These are phyloP conservation scores for Fusarium agapanthi DNA, from an alignment of 2,329 filamentous ascomycete genomes.

Conservation along the genomic window DNA sequence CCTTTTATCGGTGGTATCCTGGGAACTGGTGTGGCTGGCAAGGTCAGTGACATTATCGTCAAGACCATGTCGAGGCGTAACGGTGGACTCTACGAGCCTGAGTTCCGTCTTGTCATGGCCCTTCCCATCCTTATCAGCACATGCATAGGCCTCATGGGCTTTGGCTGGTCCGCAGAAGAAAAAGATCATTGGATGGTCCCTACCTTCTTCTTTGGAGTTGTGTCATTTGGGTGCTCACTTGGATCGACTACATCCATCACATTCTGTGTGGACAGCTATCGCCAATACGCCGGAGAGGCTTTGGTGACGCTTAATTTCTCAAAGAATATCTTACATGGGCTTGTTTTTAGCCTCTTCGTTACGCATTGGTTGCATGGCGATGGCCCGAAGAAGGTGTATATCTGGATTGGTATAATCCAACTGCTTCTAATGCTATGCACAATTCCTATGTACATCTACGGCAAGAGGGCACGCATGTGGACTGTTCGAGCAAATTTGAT, in stretches of 20 bases:
- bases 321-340: constrained; percentile 92
- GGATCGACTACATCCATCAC: constrained; percentile 93
- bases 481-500: constrained; percentile 86
- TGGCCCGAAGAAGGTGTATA: constrained; percentile 80
- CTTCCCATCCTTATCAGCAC: constrained; percentile 81
- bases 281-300: constrained; percentile 92
- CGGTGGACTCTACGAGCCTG: constrained; percentile 93
- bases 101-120: constrained; percentile 91
- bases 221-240: constrained; percentile 91
- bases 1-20: constrained; percentile 89
- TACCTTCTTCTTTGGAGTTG: constrained; percentile 89
- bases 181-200: constrained; percentile 88
- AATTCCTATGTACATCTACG: constrained; percentile 93
- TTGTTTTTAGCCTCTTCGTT: constrained; percentile 90
- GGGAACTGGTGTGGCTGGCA: constrained; percentile 91
- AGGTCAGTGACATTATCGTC: constrained; percentile 86
- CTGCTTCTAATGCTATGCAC: constrained; percentile 76
- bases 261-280: constrained; percentile 91
- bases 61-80: constrained; percentile 83
- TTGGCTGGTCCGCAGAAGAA: constrained; percentile 88
- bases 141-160: constrained; percentile 88
- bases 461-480: constrained; percentile 93
- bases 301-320: constrained; percentile 93
- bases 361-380: constrained; percentile 81
- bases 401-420: constrained; percentile 88